Percentiles rank a stretch among this genome's conserved stretches.
Evolutionary conservation across 768 basidiomycete genomes (phyloP).

Genomic region (Melanogaster broomeanus): DNA sequence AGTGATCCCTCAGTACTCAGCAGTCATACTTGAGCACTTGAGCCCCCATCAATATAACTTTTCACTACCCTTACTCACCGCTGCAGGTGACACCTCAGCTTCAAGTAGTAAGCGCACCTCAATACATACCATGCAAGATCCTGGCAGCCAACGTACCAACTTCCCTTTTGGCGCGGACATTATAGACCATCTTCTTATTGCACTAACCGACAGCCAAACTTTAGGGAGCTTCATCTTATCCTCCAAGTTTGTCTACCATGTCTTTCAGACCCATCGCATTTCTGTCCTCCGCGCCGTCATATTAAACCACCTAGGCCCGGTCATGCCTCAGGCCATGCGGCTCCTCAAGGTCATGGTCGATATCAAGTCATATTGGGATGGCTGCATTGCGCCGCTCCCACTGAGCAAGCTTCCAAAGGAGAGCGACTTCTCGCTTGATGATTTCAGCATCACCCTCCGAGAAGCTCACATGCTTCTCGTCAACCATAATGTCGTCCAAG

Average conservation of each 20-base stretch:
- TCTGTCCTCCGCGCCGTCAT: slow-evolving; percentile 14
- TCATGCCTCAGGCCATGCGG: slow-evolving; percentile 8
- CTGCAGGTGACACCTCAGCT: too few species aligned
- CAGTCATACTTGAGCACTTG: too few species aligned
- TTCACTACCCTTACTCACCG: too few species aligned
- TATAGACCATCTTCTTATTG: slow-evolving; percentile 11
- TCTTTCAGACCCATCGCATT: slow-evolving; percentile 10
- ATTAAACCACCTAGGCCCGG: slow-evolving; percentile 15
- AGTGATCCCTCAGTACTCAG: too few species aligned
- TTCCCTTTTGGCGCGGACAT: slow-evolving; percentile 13
- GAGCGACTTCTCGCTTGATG: not conserved
- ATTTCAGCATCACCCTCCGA: slow-evolving; percentile 4
- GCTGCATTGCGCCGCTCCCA: slow-evolving; percentile 13
- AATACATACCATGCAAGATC: not conserved
- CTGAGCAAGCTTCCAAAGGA: slow-evolving; percentile 14
- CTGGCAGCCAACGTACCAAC: not conserved
- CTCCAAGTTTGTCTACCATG: slow-evolving; percentile 18
- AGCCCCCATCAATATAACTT: too few species aligned
- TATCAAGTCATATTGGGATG: slow-evolving; percentile 16
- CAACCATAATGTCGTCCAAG: slow-evolving; percentile 16
- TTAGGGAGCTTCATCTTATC: slow-evolving; percentile 12
- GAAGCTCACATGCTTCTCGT: slow-evolving; percentile 13
- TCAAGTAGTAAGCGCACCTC: too few species aligned
- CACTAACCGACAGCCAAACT: slow-evolving; percentile 8
- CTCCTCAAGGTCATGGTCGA: slow-evolving; percentile 15